A percentile compares a stretch with the other conserved stretches of the same genome.
These are phyloP conservation scores for Coniochaeta hoffmannii DNA, from an alignment of 2,329 filamentous ascomycete genomes.

Conservation along the genomic window DNA sequence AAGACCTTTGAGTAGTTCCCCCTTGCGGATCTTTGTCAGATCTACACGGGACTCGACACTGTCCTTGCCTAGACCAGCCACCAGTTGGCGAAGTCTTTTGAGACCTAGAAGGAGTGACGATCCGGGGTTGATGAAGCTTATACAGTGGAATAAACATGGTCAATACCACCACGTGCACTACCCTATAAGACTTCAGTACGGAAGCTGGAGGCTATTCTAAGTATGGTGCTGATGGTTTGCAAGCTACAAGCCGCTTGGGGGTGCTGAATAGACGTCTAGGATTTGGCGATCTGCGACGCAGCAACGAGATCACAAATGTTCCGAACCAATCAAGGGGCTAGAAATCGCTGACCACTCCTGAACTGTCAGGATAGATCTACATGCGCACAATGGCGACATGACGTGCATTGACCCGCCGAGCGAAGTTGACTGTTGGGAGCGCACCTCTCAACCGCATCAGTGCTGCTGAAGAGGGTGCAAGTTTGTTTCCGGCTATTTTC, in stretches of 20 bases:
- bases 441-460: neutral
- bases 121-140: neutral
- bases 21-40: neutral
- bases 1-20: neutral
- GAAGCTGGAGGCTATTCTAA: neutral
- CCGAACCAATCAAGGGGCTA: neutral
- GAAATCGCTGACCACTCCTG: neutral
- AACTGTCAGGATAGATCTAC: neutral
- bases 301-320: neutral
- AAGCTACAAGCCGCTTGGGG: neutral
- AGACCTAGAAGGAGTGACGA: neutral
- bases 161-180: neutral
- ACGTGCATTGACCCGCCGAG: neutral
- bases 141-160: neutral
- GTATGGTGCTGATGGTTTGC: neutral
- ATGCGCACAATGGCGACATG: neutral
- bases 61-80: neutral
- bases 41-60: neutral
- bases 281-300: neutral
- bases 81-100: neutral
- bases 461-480: neutral
- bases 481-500: constrained; percentile 13
- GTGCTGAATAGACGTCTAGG: neutral
- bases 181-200: too few relatives aligned
- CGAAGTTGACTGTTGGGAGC: neutral